phyloP scores from a whole-genome alignment of 176 grass and related monocot genomes.

The Oryza officinalis region DNA sequence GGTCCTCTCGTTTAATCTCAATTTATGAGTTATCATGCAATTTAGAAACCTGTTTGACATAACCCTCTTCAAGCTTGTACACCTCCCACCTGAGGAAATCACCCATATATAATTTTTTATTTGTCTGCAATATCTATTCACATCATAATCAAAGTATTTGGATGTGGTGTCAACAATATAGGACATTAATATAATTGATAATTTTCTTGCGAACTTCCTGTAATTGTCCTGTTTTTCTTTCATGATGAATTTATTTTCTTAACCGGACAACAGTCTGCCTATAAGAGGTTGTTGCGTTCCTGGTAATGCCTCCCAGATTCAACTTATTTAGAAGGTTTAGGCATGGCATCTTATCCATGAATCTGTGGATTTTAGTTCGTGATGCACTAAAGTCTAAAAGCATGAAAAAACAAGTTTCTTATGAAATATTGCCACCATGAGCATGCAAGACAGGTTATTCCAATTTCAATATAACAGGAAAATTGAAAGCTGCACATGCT shows the following conservation, averaged over 20 bases:
- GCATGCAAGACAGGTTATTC: conserved; percentile 2
- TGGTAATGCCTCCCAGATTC: neutral
- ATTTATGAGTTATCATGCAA: neutral
- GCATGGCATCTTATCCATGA: neutral
- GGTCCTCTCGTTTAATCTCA: neutral
- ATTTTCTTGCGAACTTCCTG: neutral
- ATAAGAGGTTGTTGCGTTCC: neutral
- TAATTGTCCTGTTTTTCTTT: neutral
- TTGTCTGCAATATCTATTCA: neutral
- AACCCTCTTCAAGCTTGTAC: neutral
- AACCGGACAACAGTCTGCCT: neutral
- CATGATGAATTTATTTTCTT: conserved; percentile 10
- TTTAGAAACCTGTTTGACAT: neutral
- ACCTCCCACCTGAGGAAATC: neutral
- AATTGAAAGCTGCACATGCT: neutral
- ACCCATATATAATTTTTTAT: conserved; percentile 19
- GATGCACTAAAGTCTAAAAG: neutral
- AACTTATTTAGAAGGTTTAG: neutral
- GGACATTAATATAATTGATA: neutral
- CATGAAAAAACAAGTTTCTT: neutral
- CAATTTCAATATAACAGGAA: neutral
- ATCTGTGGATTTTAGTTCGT: neutral
- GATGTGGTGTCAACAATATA: conserved; percentile 14
- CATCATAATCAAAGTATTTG: neutral
- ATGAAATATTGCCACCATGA: neutral